These are phyloP conservation scores for Cryptococcus sp. DNA, from an alignment of 1,284 basidiomycete genomes.

Conservation along the genomic window DNA sequence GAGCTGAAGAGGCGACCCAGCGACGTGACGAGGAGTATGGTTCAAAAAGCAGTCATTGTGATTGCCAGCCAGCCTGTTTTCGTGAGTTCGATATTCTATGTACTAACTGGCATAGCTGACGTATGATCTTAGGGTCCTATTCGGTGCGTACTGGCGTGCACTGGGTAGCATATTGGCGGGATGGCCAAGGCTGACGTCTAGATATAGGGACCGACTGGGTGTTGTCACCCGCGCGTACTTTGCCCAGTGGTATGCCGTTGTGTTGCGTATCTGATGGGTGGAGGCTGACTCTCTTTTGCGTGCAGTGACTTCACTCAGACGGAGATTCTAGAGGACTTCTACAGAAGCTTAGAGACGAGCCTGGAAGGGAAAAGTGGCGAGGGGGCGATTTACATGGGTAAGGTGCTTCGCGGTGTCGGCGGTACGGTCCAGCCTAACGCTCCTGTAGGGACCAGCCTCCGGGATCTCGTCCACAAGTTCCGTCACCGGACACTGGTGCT, in stretches of 20 bases:
- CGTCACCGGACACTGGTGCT: slow-evolving; percentile 87
- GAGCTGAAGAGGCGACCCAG: slow-evolving; percentile 74
- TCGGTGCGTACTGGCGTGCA: slow-evolving; percentile 16
- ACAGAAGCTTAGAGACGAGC: slow-evolving; percentile 61
- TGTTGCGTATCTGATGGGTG: background rate
- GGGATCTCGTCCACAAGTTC: slow-evolving; percentile 91
- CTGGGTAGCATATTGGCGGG: background rate
- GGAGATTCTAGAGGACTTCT: slow-evolving; percentile 79
- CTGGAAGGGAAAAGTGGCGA: slow-evolving; percentile 44
- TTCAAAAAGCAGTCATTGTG: slow-evolving; percentile 97
- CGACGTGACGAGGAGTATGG: slow-evolving; percentile 91
- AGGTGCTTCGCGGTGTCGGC: slow-evolving; percentile 1
- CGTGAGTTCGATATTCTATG: slow-evolving; percentile 43
- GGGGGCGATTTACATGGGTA: slow-evolving; percentile 48
- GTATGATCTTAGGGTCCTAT: slow-evolving; percentile 38
- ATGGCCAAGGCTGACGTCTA: slow-evolving; percentile 5
- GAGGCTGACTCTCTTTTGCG: slow-evolving; percentile 1
- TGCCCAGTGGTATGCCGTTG: slow-evolving; percentile 60
- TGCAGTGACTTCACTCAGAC: slow-evolving; percentile 76
- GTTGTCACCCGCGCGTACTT: slow-evolving; percentile 90
- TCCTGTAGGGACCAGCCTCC: slow-evolving; percentile 71
- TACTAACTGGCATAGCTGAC: slow-evolving; percentile 9
- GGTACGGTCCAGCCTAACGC: background rate
- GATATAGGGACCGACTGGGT: slow-evolving; percentile 80
- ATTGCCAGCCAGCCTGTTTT: slow-evolving; percentile 86